Evolutionary conservation across 2,329 filamentous ascomycete genomes (phyloP), one percentile per base, ranked within the genome.

Genomic region (Fusarium austroafricanum): DNA sequence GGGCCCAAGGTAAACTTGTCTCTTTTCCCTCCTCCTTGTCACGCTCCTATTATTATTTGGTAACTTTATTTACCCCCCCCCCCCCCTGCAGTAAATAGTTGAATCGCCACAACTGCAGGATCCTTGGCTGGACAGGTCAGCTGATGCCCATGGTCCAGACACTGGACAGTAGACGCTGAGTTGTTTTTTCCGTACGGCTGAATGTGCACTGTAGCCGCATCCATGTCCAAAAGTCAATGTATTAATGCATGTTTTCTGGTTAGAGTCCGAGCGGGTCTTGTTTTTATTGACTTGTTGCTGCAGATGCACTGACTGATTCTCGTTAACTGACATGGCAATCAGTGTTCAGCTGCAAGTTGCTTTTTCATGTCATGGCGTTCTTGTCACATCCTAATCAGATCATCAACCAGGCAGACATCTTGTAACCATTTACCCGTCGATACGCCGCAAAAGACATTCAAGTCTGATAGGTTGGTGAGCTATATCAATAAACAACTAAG

Each of bases 91-190:
- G 29, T 17, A 14, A 33, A 50, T 58, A 31, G 38, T 45, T 3
- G 12, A 40, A 10, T 29, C 23, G 61, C 60, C 61, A 65, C 61
- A 65, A 65, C 61, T 60, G 61, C 8, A 31, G 12, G 6, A 60
- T 54, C 53, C 61, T 60, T 65, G 60, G 45, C 51, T 38, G 31
- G 14, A 11, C 10, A 31, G 21, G 26, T 64, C 59, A 64, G 59
- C 60, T 57, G 38, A 57, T 40, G 28, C 14, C 11, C 21, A n/a
- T n/a, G n/a, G n/a, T n/a, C n/a, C n/a, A n/a, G n/a, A n/a, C n/a
- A n/a, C n/a, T n/a, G n/a, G n/a, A n/a, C n/a, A n/a, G n/a, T 21
- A 17, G 10, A 40, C 10, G 21, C 10, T 44, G 44, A 38, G 39
- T 38, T 61, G 57, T 39, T 14, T 23, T 17, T n/a, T 7, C 11